A percentile compares a stretch with the other conserved stretches of the same genome.
Evolutionary conservation across 2,329 filamentous ascomycete genomes (phyloP).

Genomic region (Thielaviopsis punctulata): DNA sequence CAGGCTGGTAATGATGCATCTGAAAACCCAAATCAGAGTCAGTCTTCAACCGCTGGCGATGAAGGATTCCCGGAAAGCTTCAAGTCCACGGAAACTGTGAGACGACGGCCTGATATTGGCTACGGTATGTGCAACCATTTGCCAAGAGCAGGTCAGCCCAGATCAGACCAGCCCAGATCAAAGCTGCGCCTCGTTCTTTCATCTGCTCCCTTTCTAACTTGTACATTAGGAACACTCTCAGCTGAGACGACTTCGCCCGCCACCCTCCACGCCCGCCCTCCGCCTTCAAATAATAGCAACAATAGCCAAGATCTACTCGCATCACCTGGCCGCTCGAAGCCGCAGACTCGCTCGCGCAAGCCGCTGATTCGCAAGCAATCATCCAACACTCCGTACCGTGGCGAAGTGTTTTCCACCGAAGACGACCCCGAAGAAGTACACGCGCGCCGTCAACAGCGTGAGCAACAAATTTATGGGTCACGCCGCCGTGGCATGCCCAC

Average conservation of each 20-base stretch:
- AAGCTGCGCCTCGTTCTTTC: no score
- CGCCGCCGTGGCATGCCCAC: slow-evolving; percentile 21
- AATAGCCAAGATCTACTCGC: slow-evolving; percentile 27
- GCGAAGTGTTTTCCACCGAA: slow-evolving; percentile 79
- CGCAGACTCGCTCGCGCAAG: slow-evolving; percentile 20
- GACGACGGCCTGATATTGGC: slow-evolving; percentile 35
- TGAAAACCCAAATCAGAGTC: not conserved
- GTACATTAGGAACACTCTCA: not conserved
- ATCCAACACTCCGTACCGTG: slow-evolving; percentile 57
- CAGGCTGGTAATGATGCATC: not conserved
- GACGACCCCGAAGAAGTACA: slow-evolving; percentile 72
- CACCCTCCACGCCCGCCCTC: slow-evolving; percentile 29
- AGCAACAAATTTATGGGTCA: slow-evolving; percentile 17
- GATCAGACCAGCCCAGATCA: no score
- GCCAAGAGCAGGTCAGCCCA: no score
- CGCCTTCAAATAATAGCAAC: no score
- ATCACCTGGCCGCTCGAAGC: slow-evolving; percentile 44
- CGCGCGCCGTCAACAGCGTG: slow-evolving; percentile 39
- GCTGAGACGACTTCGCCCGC: slow-evolving; percentile 23
- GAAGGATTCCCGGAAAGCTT: slow-evolving; percentile 35
- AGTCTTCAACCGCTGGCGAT: slow-evolving; percentile 15
- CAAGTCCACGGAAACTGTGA: slow-evolving; percentile 42
- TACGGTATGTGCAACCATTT: slow-evolving; percentile 32
- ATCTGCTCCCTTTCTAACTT: not conserved
- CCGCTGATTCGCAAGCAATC: slow-evolving; percentile 55